Base-by-base conservation (phyloP, 306 rosid species). In the Lablab purpureus region DNA sequence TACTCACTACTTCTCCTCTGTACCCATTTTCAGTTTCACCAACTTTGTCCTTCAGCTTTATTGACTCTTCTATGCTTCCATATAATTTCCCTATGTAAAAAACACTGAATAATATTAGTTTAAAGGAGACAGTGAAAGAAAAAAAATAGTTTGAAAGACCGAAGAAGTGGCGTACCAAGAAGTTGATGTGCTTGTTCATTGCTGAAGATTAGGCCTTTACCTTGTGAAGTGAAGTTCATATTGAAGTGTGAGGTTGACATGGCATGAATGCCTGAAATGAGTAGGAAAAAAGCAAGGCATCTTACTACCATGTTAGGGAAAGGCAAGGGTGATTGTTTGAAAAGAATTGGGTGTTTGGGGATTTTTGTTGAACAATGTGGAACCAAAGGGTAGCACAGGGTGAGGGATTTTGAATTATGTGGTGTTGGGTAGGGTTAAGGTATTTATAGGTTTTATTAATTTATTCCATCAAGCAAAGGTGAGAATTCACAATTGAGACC, bases 61-160 rank as follows among this genome's bases (percentile, higher is more conserved):
- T 74, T 30, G 75, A 55, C 18, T 41, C 43, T 22, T 66, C 50
- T 14, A 37, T 71, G 74, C 68, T 79, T 70, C 41, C 69, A 75
- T 85, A 7, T 37, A 34, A n/a, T 30, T 60, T 68, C 41, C 73
- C 88, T 74, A 7, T 43, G 49, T 3, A n/a, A n/a, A n/a, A n/a
- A 43, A 45, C 41, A 41, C 23, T 52, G 15, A 72, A 74, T 19
- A 72, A 8, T 41, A 66, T 25, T 0, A 67, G 10, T 55, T 21
- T 54, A 54, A 30, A 52, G 17, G 25, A 32, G 21, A 54, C 23
- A 64, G 27, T 60, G 22, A 55, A 4, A 32, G 22, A 49, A 55
- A 17, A 40, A 36, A 40, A 8, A 28, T 15, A 14, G 15, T 32
- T 67, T 64, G 37, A 40, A 18, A 73, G 67, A 21, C 9, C 18